These are phyloP conservation scores for Tetrapisispora taiwanensis DNA, from an alignment of 805 yeast genomes.

Conservation along the genomic window DNA sequence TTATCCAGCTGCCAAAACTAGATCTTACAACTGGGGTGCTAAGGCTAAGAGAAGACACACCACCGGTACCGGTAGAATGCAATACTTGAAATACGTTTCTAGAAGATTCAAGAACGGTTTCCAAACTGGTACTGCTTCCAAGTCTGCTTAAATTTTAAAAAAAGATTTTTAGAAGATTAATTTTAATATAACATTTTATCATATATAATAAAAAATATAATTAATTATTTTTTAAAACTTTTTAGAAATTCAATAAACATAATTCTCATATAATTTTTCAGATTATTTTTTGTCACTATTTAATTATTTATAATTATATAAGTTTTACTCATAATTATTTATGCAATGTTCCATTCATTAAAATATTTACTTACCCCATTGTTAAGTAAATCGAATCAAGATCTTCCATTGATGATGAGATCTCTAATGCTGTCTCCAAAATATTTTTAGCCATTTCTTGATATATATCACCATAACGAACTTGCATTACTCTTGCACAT, in stretches of 20 bases:
- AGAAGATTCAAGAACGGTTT: slow-evolving; percentile 99
- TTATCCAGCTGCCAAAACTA: slow-evolving; percentile 98
- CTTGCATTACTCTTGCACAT: slow-evolving; percentile 18
- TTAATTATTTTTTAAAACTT: not conserved
- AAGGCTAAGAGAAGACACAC: slow-evolving; percentile 99
- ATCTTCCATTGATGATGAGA: slow-evolving; percentile 63
- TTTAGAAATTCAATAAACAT: slow-evolving; percentile 2
- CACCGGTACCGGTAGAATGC: slow-evolving; percentile 99
- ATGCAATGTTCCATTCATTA: not conserved
- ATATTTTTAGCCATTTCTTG: slow-evolving; percentile 64
- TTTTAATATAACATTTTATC: slow-evolving; percentile 3
- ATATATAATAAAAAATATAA: slow-evolving; percentile 4
- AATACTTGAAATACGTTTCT: slow-evolving; percentile 91
- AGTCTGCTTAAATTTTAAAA: slow-evolving; percentile 44
- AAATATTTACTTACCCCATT: slow-evolving; percentile 34
- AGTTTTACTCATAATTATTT: too few relatives aligned
- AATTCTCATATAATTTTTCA: not conserved
- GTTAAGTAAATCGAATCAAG: slow-evolving; percentile 65
- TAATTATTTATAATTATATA: not conserved
- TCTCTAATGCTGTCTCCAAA: slow-evolving; percentile 35
- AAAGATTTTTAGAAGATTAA: slow-evolving; percentile 2
- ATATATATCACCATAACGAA: slow-evolving; percentile 11
- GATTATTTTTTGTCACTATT: too few relatives aligned
- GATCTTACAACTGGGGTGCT: slow-evolving; percentile 98
- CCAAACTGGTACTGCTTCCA: slow-evolving; percentile 66